Evolutionary conservation across 1,139 yeast genomes (phyloP).

Genomic region (Diutina neorugosa): DNA sequence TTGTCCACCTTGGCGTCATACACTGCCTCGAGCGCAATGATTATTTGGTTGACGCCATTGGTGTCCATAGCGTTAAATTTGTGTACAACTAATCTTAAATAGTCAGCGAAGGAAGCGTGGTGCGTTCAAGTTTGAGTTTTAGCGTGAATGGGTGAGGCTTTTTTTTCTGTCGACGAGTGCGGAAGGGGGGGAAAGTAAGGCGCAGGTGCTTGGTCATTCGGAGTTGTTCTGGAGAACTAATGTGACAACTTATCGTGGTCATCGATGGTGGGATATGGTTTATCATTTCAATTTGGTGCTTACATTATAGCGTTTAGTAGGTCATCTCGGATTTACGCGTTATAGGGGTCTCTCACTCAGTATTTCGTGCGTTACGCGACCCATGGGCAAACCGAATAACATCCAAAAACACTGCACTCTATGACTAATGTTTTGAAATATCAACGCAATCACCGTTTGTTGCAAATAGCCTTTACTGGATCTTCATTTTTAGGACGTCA

Average conservation of each 20-base stretch:
- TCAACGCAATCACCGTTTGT: too few relatives aligned
- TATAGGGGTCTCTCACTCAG: too few relatives aligned
- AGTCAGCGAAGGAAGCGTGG: neutral
- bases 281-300: too few relatives aligned
- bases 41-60: slow-evolving; percentile 54
- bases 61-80: slow-evolving; percentile 39
- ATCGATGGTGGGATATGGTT: neutral
- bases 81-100: neutral
- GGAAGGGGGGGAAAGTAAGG: neutral
- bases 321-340: too few relatives aligned
- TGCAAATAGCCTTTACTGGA: too few relatives aligned
- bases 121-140: neutral
- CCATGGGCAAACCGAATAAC: too few relatives aligned
- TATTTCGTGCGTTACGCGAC: too few relatives aligned
- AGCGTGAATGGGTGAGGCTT: neutral
- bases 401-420: too few relatives aligned
- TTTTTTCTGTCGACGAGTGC: neutral
- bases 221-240: neutral
- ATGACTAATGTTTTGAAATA: too few relatives aligned
- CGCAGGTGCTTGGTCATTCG: neutral
- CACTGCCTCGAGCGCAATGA: slow-evolving; percentile 66
- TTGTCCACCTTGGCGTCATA: slow-evolving; percentile 65
- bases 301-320: too few relatives aligned
- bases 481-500: too few relatives aligned
- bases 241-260: neutral